Evolutionary conservation across 1,284 basidiomycete genomes (phyloP), one percentile per base, ranked within the genome.

Genomic region (Cutaneotrichosporon sp.): DNA sequence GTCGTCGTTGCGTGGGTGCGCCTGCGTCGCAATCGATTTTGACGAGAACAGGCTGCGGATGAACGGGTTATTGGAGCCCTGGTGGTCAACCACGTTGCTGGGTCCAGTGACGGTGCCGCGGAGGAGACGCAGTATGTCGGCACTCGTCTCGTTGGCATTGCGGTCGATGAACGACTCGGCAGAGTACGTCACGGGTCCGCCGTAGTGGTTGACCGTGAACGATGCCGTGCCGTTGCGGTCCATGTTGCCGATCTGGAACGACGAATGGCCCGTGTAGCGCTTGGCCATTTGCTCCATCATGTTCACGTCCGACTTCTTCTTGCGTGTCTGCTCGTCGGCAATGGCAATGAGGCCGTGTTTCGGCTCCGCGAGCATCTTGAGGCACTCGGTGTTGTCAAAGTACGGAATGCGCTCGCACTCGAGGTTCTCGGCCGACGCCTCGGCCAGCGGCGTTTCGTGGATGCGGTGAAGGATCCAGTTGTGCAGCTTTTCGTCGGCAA

Each of bases 251-350:
- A 85, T 76, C 73, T 91, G 88, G 83, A 97, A 97, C 1, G 85
- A 87, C 0, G 86, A 82, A 68, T 97, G 92, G 65, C 90, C 94
- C 4, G 85, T 87, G 90, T 92, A 97, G 4, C 92, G 83, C 76
- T 97, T 97, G 50, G 82, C 79, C 69, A 97, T 91, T 0, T 92
- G 89, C 62, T 97, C 90, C 15, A 94, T 84, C 90, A 97, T 96
- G 4, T 87, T 90, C 53, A 86, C 81, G 66, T 97, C 90, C 8
- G 85, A 91, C 83, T 93, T 94, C 77, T 91, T 92, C 38, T 88
- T 81, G 15, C 86, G 81, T 10, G 91, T 87, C 74, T 97, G 91
- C 68, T 98, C 94, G 69, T 97, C 93, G 85, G 97, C 90, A 73
- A 97, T 97, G 69, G 94, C 90, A 49, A 97, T 85, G 30, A 98